Evolutionary conservation across 1,139 yeast species (phyloP).

Genomic region (Barnettozyma hawaiiensis): DNA sequence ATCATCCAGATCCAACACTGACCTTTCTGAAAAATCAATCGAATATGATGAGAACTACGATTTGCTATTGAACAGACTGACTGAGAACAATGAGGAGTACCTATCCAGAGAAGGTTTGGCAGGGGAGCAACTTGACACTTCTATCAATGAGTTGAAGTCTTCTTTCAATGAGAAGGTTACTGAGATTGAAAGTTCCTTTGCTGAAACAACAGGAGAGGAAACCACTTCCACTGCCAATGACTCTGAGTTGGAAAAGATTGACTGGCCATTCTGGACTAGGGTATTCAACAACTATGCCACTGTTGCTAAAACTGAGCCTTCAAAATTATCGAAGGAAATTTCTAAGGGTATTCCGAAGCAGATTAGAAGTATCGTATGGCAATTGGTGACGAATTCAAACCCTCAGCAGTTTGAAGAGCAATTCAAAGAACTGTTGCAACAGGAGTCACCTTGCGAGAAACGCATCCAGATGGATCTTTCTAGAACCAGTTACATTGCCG

Average conservation of each 20-base stretch:
- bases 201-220: slow-evolving; percentile 12
- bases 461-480: slow-evolving; percentile 77
- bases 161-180: slow-evolving; percentile 19
- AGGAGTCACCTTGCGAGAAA: slow-evolving; percentile 63
- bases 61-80: slow-evolving; percentile 36
- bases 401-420: slow-evolving; percentile 64
- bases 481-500: slow-evolving; percentile 76
- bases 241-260: slow-evolving; percentile 40
- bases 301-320: slow-evolving; percentile 60
- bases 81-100: slow-evolving; percentile 33
- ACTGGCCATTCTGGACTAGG: slow-evolving; percentile 88
- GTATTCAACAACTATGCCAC: slow-evolving; percentile 69
- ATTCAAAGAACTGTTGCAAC: slow-evolving; percentile 45
- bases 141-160: slow-evolving; percentile 52
- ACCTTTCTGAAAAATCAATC: slow-evolving; percentile 15
- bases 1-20: slow-evolving; percentile 10
- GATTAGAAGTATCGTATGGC: slow-evolving; percentile 90
- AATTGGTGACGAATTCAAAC: slow-evolving; percentile 77
- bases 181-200: slow-evolving; percentile 26
- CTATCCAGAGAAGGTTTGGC: slow-evolving; percentile 30
- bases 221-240: slow-evolving; percentile 14
- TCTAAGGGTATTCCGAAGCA: slow-evolving; percentile 78
- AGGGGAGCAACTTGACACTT: slow-evolving; percentile 49
- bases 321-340: slow-evolving; percentile 53
- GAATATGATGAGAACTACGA: slow-evolving; percentile 35